These are phyloP conservation scores for Antitrichia curtipendula DNA, from an alignment of 225 moss, liverwort and hornwort species.

Conservation along the genomic window DNA sequence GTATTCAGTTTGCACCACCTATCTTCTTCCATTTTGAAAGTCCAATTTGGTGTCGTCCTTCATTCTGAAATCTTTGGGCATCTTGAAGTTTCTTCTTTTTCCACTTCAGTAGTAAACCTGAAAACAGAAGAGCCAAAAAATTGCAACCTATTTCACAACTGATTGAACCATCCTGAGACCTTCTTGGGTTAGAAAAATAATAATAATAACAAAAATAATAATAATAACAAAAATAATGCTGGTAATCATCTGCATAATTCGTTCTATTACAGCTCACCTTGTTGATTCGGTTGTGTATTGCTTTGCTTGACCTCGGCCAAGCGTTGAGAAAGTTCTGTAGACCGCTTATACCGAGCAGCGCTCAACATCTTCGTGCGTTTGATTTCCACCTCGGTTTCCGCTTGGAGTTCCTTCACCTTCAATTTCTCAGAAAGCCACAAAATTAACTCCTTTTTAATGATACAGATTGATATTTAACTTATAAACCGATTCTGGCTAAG, in stretches of 20 bases:
- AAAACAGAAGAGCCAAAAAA: not conserved
- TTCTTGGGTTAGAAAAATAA: not conserved
- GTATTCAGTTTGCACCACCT: not conserved
- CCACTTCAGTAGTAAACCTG: conserved; percentile 49
- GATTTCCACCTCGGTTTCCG: conserved; percentile 38
- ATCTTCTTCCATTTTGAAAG: not conserved
- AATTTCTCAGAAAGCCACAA: not conserved
- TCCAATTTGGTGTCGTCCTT: not conserved
- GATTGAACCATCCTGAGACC: not conserved
- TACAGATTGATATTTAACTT: not conserved
- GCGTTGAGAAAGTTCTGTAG: conserved; percentile 21
- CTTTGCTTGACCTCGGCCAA: conserved; percentile 23
- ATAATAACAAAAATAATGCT: not conserved
- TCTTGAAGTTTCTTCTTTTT: conserved; percentile 40
- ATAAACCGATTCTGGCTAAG: not conserved
- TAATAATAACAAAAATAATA: too few species aligned
- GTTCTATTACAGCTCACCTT: conserved; percentile 23
- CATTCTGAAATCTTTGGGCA: not conserved
- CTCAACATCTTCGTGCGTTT: conserved; percentile 16
- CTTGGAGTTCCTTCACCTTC: conserved; percentile 49
- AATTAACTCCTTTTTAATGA: too few species aligned
- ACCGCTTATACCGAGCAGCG: conserved; percentile 38
- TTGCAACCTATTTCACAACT: not conserved
- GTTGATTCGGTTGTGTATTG: conserved; percentile 7
- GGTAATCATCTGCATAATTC: not conserved